These are phyloP conservation scores for Fraxinus dipetala DNA, from an alignment of 305 asterid genomes.

Conservation along the genomic window DNA sequence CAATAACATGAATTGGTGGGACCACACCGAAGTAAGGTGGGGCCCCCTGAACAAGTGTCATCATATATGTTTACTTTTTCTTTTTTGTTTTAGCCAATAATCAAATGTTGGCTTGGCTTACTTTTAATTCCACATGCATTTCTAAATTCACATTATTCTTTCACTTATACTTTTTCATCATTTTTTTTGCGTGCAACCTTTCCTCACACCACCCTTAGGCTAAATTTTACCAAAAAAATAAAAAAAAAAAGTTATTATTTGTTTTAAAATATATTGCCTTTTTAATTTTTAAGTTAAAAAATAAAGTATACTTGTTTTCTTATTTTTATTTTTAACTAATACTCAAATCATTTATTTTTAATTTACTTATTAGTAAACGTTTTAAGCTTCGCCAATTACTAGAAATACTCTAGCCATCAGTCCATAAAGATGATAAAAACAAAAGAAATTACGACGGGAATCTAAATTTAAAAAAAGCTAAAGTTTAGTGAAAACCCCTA, in stretches of 20 bases:
- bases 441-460: too few species aligned
- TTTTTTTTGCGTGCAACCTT: not conserved
- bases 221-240: too few species aligned
- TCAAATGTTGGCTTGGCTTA: conserved; percentile 18
- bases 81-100: conserved; percentile 26
- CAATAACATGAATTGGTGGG: conserved; percentile 19
- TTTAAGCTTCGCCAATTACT: not conserved
- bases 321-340: not conserved
- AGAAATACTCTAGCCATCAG: too few species aligned
- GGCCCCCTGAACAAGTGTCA: conserved; percentile 26
- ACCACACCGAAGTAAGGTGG: conserved; percentile 23
- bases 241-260: too few species aligned
- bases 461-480: too few species aligned
- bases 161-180: not conserved
- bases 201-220: not conserved
- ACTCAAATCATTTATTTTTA: not conserved
- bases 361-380: not conserved
- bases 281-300: not conserved
- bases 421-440: too few species aligned
- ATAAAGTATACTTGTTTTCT: too few species aligned
- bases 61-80: conserved; percentile 27
- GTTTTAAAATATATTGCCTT: too few species aligned
- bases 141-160: not conserved
- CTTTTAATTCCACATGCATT: not conserved
- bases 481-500: not conserved